phyloP scores from a whole-genome alignment of 495 filamentous ascomycete species.

The Terfezia claveryi region DNA sequence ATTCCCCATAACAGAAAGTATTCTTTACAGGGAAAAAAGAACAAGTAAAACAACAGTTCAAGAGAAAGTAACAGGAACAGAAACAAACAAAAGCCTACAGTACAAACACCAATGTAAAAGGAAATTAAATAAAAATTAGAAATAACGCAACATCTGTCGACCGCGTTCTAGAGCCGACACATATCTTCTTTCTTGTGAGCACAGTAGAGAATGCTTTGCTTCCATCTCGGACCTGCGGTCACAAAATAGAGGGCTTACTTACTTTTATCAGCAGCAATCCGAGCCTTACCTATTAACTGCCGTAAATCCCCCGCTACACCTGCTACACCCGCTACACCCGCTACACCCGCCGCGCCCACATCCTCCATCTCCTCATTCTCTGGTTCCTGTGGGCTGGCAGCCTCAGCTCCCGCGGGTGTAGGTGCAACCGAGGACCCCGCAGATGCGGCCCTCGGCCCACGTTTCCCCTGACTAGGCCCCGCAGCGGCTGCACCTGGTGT shows the following conservation, averaged over 20 bases:
- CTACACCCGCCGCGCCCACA: neutral
- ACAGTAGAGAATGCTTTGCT: too few species aligned
- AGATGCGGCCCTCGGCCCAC: constrained; percentile 12
- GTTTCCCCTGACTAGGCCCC: constrained; percentile 5
- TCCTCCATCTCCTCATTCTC: constrained; percentile 20
- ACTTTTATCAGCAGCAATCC: neutral
- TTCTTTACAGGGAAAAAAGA: neutral
- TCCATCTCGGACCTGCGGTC: too few species aligned
- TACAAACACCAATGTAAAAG: neutral
- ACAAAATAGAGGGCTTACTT: too few species aligned
- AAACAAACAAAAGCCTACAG: neutral
- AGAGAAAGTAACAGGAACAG: neutral
- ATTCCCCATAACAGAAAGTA: too few species aligned
- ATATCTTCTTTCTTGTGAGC: too few species aligned
- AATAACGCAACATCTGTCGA: neutral
- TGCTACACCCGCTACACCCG: too few species aligned
- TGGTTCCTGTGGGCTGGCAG: constrained; percentile 9
- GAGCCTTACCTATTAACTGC: constrained; percentile 20
- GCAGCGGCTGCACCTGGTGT: neutral
- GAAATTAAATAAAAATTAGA: neutral
- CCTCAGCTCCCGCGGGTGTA: constrained; percentile 10
- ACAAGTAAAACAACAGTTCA: neutral
- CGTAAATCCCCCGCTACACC: constrained; percentile 23
- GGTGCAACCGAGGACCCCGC: constrained; percentile 12
- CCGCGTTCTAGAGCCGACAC: too few species aligned